phyloP scores from a whole-genome alignment of 2,329 filamentous ascomycete genomes.

The Fusarium pseudonygamai region DNA sequence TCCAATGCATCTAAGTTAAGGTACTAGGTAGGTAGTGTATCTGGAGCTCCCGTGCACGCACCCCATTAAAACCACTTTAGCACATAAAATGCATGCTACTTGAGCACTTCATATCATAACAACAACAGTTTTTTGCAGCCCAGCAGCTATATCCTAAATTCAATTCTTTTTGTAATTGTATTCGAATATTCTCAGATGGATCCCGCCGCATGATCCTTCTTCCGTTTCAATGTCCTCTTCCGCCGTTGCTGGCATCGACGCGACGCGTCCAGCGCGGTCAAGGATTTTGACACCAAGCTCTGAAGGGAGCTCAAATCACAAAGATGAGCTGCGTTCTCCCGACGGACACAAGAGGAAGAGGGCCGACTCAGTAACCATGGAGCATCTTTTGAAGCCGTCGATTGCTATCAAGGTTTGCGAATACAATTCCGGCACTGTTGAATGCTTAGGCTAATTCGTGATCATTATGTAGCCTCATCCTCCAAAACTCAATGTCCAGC shows the following conservation, averaged over 20 bases:
- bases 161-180: not conserved
- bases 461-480: slow-evolving; percentile 61
- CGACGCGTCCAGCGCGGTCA: slow-evolving; percentile 58
- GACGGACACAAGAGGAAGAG: slow-evolving; percentile 49
- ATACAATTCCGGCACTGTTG: not conserved
- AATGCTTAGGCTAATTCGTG: slow-evolving; percentile 3
- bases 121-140: slow-evolving; percentile 21
- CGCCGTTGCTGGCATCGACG: slow-evolving; percentile 52
- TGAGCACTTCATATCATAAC: slow-evolving; percentile 12
- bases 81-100: not conserved
- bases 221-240: slow-evolving; percentile 48
- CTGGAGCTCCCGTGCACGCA: slow-evolving; percentile 4
- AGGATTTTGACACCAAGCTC: slow-evolving; percentile 55
- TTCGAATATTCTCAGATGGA: slow-evolving; percentile 24
- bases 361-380: slow-evolving; percentile 54
- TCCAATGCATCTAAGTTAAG: not conserved
- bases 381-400: slow-evolving; percentile 61
- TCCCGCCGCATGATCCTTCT: slow-evolving; percentile 24
- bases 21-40: not conserved
- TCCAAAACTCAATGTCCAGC: slow-evolving; percentile 60
- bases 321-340: slow-evolving; percentile 44
- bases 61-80: slow-evolving; percentile 30
- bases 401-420: slow-evolving; percentile 61
- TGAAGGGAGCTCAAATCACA: slow-evolving; percentile 51
- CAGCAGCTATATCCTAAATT: slow-evolving; percentile 12